Conservation (phyloP, 176 grass and related monocot species). For the Oryza brachyantha region DNA sequence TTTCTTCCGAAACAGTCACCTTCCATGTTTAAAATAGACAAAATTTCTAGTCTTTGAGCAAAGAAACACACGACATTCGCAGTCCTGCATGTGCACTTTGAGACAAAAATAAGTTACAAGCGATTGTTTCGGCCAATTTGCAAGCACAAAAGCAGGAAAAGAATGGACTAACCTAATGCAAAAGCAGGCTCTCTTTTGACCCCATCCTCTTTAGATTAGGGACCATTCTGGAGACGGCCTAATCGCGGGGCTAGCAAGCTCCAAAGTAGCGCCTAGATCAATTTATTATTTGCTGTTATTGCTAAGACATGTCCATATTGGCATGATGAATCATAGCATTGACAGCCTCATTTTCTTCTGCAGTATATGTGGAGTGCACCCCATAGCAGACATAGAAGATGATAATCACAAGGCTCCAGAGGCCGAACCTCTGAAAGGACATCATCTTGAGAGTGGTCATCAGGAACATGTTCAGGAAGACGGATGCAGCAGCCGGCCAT, state of each 20-base stretch:
- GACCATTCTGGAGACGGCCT: slow-evolving; percentile 27
- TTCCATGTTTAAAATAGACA: slow-evolving; percentile 12
- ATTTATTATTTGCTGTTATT: not conserved
- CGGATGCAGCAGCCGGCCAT: slow-evolving; percentile 84
- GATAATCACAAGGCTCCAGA: slow-evolving; percentile 54
- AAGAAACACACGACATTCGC: slow-evolving; percentile 8
- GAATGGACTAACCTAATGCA: slow-evolving; percentile 28
- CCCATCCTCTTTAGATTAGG: slow-evolving; percentile 11
- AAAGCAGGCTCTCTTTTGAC: slow-evolving; percentile 32
- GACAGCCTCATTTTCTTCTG: slow-evolving; percentile 67
- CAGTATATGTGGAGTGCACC: slow-evolving; percentile 83
- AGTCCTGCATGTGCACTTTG: slow-evolving; percentile 32
- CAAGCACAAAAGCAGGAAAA: slow-evolving; percentile 44
- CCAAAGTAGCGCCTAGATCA: not conserved
- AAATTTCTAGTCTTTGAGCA: not conserved
- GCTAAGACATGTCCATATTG: slow-evolving; percentile 45
- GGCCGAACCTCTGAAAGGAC: slow-evolving; percentile 70
- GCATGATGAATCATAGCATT: slow-evolving; percentile 43
- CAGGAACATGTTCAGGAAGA: slow-evolving; percentile 88
- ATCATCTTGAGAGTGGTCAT: slow-evolving; percentile 66
- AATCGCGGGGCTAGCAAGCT: slow-evolving; percentile 9
- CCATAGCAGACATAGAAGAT: slow-evolving; percentile 76
- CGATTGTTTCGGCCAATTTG: slow-evolving; percentile 36
- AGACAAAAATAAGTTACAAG: slow-evolving; percentile 36
- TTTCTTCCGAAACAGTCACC: not conserved